Base-by-base conservation (phyloP, 1,139 yeast genomes). In the Yamadazyma trypodendri region DNA sequence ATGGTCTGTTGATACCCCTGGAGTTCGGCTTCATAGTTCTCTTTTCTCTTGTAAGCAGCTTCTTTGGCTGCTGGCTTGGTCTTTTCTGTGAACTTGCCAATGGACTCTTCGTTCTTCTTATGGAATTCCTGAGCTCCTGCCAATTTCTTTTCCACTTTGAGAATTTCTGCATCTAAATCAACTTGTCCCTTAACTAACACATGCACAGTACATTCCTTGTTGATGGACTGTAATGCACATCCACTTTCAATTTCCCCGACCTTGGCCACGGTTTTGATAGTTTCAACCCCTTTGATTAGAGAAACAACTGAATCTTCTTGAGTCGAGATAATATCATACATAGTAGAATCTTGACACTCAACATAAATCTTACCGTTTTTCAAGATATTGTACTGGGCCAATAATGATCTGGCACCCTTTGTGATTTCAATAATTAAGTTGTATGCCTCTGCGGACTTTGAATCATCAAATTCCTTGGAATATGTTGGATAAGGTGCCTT, bases 101-200 rank as follows among this genome's bases (percentile, higher is more conserved):
- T 68, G 28, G 70, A 54, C 35, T 68, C 75, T 34, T 61, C 56
- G 42, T 62, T 57, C 58, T 69, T 71, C 48, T 58, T 55, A 42
- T 56, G 56, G 43, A 57, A 57, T 46, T 87, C 86, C 49, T 68
- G 62, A 45, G 86, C 77, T 44, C 79, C 75, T 41, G 65, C 73
- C 56, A 89, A 74, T 69, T 85, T 89, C 75, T 79, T 81, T 54
- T 72, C 63, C 32, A 90, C 95, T 75, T 90, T 92, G 50, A 73
- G 58, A 54, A 92, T 86, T 66, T 92, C 97, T 36, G 85, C 83
- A 53, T 89, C 97, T 53, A 90, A 78, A 60, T 92, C 97, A 52
- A 92, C 81, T 60, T 86, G 94, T 39, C 97, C 97, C 74, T 88
- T 88, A 42, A 92, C 97, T 59, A 92, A 75, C 25, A 90, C 79